Evolutionary conservation across 1,139 yeast genomes (phyloP), one percentile per base, ranked within the genome.

Genomic region (Nakaseomyces kungkrabaensis): DNA sequence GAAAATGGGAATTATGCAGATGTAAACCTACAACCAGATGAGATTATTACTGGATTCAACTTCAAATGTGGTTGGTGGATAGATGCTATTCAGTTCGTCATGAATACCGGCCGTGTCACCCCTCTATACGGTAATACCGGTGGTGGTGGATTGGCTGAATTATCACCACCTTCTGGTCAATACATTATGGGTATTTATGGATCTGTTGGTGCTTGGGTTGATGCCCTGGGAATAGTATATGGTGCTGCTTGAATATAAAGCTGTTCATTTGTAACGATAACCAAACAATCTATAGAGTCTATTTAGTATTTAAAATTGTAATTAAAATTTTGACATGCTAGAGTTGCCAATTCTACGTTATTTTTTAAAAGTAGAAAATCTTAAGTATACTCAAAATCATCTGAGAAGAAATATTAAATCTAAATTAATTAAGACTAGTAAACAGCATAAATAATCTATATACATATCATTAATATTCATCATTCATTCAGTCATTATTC

Each of bases 11-110:
- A 73, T 46, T 81, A 75, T 51, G 65, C 82, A 0, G 94, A 85
- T 48, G 76, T 84, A 52, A 64, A 62, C 1, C 61, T 90, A 8
- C 69, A 70, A 2, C 67, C 66, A 0, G 86, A 80, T 36, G 96
- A 90, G 61, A 56, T 58, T 9, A 70, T 92, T 7, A 63, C 72
- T 4, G 84, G 82, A 40, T 72, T 89, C 51, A 74, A 75, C 50
- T 70, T 88, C 45, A 74, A 95, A 54, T 73, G 81, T 48, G 97
- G 97, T 5, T 82, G 77, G 1, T 92, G 97, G 97, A 72, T 92
- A 13, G 97, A 92, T 70, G 96, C 85, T 1, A 69, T 87, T 22
- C 95, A 85, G 60, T 65, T 83, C 36, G 65, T 77, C 6, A 78
- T 95, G 22, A 76, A 76, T 26, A 72, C 69, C 36, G 88, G 88